These are phyloP conservation scores for Glycine soja DNA, from an alignment of 306 rosid species.

Conservation along the genomic window DNA sequence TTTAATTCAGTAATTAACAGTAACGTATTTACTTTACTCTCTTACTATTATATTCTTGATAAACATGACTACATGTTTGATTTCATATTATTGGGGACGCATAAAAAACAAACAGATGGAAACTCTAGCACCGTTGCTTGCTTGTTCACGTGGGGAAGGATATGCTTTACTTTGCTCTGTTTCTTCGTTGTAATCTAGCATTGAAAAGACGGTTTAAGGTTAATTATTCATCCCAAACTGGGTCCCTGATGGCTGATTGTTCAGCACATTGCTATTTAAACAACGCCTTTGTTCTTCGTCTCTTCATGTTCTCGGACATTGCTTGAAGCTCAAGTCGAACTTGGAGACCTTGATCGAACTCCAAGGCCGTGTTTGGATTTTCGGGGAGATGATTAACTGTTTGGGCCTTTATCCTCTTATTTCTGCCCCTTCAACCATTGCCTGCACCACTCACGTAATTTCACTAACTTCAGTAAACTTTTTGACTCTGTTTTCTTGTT, in stretches of 20 bases:
- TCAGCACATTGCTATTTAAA: slow-evolving; percentile 11
- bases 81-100: not conserved
- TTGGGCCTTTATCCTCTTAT: slow-evolving; percentile 40
- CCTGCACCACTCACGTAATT: slow-evolving; percentile 31
- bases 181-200: slow-evolving; percentile 11
- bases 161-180: slow-evolving; percentile 44
- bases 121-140: slow-evolving; percentile 39
- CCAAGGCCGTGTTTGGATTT: not conserved
- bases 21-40: too few relatives aligned
- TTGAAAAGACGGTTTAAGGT: not conserved
- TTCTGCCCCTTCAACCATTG: slow-evolving; percentile 40
- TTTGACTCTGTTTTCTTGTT: not conserved
- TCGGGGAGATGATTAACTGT: slow-evolving; percentile 51
- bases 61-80: not conserved
- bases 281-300: not conserved
- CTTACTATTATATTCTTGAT: not conserved
- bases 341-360: not conserved
- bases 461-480: not conserved
- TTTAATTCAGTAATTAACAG: too few relatives aligned
- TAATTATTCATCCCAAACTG: slow-evolving; percentile 30
- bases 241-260: slow-evolving; percentile 41
- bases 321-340: slow-evolving; percentile 4
- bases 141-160: slow-evolving; percentile 49
- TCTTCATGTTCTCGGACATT: not conserved
- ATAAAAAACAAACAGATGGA: slow-evolving; percentile 34